Evolutionary conservation across 108 stramenopile genomes (phyloP).

Genomic region (Conticribra weissflogii): DNA sequence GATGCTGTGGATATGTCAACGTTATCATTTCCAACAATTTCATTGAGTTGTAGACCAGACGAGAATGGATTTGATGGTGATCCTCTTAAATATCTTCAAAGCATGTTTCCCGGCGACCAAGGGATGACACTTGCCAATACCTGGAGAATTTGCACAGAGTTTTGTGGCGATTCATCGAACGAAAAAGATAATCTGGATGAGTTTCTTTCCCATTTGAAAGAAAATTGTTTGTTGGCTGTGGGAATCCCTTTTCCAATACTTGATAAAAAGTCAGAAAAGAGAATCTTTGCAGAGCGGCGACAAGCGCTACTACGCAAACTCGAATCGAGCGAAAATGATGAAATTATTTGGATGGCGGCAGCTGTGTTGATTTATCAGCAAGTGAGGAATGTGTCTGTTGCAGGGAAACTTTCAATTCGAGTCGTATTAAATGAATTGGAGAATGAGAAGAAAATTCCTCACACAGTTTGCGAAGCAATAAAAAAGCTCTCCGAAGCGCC

Average conservation of each 20-base stretch:
- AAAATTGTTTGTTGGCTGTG: conserved; percentile 24
- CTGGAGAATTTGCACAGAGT: conserved; percentile 14
- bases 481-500: neutral
- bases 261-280: conserved; percentile 39
- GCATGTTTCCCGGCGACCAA: conserved; percentile 14
- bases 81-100: conserved; percentile 19
- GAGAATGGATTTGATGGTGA: conserved; percentile 11
- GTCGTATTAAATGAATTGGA: conserved; percentile 5
- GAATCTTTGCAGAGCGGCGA: conserved; percentile 19
- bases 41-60: conserved; percentile 18
- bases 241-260: conserved; percentile 36
- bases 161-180: neutral
- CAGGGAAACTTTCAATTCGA: conserved; percentile 11
- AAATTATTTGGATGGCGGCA: conserved; percentile 9
- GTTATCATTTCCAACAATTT: conserved; percentile 29
- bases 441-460: conserved; percentile 30
- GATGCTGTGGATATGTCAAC: conserved; percentile 8
- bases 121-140: conserved; percentile 22
- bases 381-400: conserved; percentile 20
- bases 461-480: conserved; percentile 4
- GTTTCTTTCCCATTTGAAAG: conserved; percentile 21
- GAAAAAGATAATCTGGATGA: conserved; percentile 17
- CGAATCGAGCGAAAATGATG: conserved; percentile 7
- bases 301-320: conserved; percentile 18
- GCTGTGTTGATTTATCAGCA: conserved; percentile 28